phyloP scores from a whole-genome alignment of 1,284 basidiomycete genomes.

The Amylostereum chailletii region DNA sequence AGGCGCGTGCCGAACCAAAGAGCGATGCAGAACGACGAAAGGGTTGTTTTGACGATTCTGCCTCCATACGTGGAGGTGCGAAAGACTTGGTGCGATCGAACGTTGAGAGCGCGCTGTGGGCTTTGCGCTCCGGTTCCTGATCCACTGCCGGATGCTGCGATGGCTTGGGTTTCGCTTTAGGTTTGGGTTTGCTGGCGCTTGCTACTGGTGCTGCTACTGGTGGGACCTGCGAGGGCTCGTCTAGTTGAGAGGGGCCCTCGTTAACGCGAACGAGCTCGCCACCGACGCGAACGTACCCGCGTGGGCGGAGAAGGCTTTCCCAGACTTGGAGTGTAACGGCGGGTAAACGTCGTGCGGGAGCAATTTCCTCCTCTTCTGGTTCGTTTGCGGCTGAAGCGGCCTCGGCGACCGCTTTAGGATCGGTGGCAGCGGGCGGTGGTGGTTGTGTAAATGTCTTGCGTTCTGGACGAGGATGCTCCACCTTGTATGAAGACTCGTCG shows the following conservation, averaged over 20 bases:
- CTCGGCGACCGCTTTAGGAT: conserved; percentile 23
- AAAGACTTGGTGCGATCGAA: conserved; percentile 55
- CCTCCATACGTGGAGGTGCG: conserved; percentile 26
- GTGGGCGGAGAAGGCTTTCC: conserved; percentile 51
- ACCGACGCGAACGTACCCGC: conserved; percentile 51
- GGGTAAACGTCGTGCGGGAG: conserved; percentile 44
- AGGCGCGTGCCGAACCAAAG: not conserved
- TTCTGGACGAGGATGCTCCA: conserved; percentile 49
- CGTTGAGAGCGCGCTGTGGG: conserved; percentile 40
- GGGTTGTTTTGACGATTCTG: conserved; percentile 29
- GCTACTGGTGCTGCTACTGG: conserved; percentile 6
- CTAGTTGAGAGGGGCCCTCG: conserved; percentile 12
- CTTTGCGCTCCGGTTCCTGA: conserved; percentile 1
- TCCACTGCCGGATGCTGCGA: conserved; percentile 9
- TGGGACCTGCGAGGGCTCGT: not conserved
- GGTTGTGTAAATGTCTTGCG: conserved; percentile 24
- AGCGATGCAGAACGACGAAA: conserved; percentile 31
- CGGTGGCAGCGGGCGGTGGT: conserved; percentile 38
- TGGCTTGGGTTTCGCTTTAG: conserved; percentile 12
- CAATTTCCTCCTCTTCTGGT: conserved; percentile 45
- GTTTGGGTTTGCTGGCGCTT: conserved; percentile 9
- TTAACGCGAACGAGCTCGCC: conserved; percentile 48
- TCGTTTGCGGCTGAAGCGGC: conserved; percentile 13
- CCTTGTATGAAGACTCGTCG: conserved; percentile 48
- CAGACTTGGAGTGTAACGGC: conserved; percentile 56